These are phyloP conservation scores for Gypsophila paniculata DNA, from an alignment of 179 eudicot genomes.

Conservation along the genomic window DNA sequence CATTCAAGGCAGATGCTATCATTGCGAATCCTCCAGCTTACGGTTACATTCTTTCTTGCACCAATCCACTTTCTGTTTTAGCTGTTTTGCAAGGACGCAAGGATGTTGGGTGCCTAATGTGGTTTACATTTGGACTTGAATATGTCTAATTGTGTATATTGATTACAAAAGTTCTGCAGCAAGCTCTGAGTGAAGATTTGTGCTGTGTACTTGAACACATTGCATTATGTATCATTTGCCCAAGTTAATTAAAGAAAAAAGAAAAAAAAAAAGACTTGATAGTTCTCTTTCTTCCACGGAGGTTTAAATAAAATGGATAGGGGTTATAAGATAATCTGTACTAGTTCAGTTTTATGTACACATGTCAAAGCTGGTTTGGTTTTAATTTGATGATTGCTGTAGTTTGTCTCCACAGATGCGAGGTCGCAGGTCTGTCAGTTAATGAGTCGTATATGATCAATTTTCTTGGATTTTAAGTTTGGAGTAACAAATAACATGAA, in stretches of 20 bases:
- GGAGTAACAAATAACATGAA: neutral
- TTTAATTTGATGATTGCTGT: neutral
- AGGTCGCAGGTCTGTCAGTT: neutral
- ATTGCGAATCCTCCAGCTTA: conserved; percentile 96
- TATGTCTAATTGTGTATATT: neutral
- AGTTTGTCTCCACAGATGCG: too few relatives aligned
- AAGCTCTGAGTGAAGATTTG: neutral
- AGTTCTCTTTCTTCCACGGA: neutral
- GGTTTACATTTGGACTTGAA: neutral
- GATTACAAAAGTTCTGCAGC: neutral
- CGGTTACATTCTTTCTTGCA: conserved; percentile 41
- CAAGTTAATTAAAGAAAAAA: neutral
- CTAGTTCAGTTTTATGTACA: neutral
- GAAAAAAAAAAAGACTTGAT: neutral
- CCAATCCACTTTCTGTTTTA: neutral
- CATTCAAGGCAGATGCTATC: conserved; percentile 73
- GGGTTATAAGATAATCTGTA: neutral
- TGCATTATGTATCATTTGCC: neutral
- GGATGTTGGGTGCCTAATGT: neutral
- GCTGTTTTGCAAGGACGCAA: neutral
- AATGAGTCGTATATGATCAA: neutral
- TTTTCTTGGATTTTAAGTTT: neutral
- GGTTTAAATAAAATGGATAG: neutral
- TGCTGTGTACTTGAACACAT: neutral
- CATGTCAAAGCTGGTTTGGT: neutral